phyloP scores from a whole-genome alignment of 176 grass and related monocot species.

The Musa troglodytarum region DNA sequence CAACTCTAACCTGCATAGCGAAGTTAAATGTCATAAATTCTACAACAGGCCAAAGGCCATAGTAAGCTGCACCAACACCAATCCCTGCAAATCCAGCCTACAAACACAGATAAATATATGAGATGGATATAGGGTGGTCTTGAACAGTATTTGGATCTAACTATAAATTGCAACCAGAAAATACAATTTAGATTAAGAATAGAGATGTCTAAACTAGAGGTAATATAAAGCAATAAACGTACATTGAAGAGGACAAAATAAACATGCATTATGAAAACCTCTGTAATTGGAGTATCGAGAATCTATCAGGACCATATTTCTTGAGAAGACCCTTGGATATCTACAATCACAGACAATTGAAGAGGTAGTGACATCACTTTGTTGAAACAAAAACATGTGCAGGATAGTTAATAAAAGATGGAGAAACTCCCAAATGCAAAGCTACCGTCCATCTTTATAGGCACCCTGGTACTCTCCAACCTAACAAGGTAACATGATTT shows the following conservation, averaged over 20 bases:
- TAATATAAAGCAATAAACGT: background rate
- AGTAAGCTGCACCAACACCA: conserved; percentile 8
- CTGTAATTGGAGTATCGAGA: conserved; percentile 14
- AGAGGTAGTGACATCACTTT: background rate
- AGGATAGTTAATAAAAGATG: background rate
- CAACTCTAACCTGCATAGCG: conserved; percentile 11
- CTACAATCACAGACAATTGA: conserved; percentile 4
- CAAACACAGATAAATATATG: background rate
- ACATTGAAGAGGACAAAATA: background rate
- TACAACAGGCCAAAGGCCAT: conserved; percentile 8
- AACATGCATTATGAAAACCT: background rate
- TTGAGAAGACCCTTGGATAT: conserved; percentile 20
- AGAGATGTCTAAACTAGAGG: too few relatives aligned
- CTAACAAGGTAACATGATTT: background rate
- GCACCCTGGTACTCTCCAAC: conserved; percentile 21
- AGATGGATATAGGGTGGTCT: background rate
- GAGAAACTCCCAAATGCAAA: background rate
- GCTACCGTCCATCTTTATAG: background rate
- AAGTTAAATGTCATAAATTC: conserved; percentile 25
- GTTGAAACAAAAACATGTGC: background rate
- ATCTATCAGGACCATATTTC: conserved; percentile 16
- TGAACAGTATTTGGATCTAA: background rate
- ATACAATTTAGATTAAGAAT: background rate
- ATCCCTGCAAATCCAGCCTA: conserved; percentile 16
- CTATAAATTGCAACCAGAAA: background rate